Evolutionary conservation across 2,329 filamentous ascomycete species (phyloP).

Genomic region (Diaporthe sp.): DNA sequence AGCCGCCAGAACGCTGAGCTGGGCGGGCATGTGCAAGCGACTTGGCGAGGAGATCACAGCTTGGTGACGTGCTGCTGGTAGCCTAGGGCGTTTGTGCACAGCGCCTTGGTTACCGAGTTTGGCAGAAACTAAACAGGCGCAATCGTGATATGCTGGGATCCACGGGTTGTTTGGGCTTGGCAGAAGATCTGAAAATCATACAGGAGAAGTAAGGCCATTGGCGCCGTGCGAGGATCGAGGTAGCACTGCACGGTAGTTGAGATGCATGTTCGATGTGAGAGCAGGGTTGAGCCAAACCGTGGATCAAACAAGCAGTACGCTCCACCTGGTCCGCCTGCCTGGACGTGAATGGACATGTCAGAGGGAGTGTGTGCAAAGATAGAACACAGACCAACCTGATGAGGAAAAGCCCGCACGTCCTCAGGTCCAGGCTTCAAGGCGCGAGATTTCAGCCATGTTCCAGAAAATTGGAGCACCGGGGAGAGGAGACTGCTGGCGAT

Average conservation of each 20-base stretch:
- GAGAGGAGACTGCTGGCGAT: conserved; percentile 9
- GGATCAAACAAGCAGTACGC: conserved; percentile 38
- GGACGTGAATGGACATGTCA: neutral
- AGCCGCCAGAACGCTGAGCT: neutral
- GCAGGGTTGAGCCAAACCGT: conserved; percentile 40
- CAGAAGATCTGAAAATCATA: conserved; percentile 35
- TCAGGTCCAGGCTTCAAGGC: neutral
- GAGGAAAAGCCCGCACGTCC: conserved; percentile 13
- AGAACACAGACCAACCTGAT: conserved; percentile 8
- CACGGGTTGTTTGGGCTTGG: conserved; percentile 28
- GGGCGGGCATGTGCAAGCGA: conserved; percentile 28
- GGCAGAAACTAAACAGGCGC: conserved; percentile 34
- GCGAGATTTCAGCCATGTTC: conserved; percentile 30
- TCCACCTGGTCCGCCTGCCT: neutral
- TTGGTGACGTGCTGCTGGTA: conserved; percentile 21
- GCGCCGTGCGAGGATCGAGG: conserved; percentile 3
- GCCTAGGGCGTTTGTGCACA: neutral
- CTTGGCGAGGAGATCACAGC: conserved; percentile 26
- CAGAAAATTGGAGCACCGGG: conserved; percentile 34
- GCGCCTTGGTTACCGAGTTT: conserved; percentile 20
- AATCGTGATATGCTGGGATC: neutral
- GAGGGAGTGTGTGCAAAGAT: neutral
- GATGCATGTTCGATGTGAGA: conserved; percentile 30
- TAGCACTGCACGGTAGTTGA: conserved; percentile 29
- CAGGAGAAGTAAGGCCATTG: conserved; percentile 32